Evolutionary conservation across 2,329 filamentous ascomycete genomes (phyloP).

Genomic region (Venturiaceae sp.): DNA sequence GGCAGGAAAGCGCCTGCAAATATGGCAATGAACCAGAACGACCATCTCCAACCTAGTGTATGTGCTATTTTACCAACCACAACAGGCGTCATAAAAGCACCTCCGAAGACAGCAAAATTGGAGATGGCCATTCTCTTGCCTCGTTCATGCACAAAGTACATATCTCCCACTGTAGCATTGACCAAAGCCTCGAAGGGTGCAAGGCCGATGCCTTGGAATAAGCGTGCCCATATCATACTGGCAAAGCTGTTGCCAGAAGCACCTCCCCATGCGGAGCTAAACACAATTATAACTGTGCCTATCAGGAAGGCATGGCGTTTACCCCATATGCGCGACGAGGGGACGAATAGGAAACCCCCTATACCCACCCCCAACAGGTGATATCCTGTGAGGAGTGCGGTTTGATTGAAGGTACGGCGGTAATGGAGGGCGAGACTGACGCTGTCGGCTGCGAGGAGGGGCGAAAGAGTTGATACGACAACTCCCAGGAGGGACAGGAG

Average conservation of each 20-base stretch:
- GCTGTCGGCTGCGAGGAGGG: slow-evolving; percentile 82
- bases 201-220: slow-evolving; percentile 77
- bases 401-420: slow-evolving; percentile 55
- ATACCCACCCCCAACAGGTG: slow-evolving; percentile 76
- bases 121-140: slow-evolving; percentile 80
- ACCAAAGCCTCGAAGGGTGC: slow-evolving; percentile 87
- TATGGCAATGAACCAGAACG: slow-evolving; percentile 80
- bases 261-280: slow-evolving; percentile 70
- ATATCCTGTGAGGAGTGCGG: slow-evolving; percentile 78
- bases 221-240: slow-evolving; percentile 65
- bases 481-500: slow-evolving; percentile 72
- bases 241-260: slow-evolving; percentile 56
- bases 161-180: slow-evolving; percentile 78
- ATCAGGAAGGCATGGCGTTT: slow-evolving; percentile 82
- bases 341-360: slow-evolving; percentile 76
- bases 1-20: slow-evolving; percentile 65
- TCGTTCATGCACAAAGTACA: slow-evolving; percentile 82
- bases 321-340: slow-evolving; percentile 81
- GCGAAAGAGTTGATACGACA: slow-evolving; percentile 74
- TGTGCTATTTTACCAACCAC: slow-evolving; percentile 78
- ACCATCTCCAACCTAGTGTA: slow-evolving; percentile 73
- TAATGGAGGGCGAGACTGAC: slow-evolving; percentile 65
- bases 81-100: slow-evolving; percentile 74
- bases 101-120: slow-evolving; percentile 61
- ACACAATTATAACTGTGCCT: slow-evolving; percentile 63